Evolutionary conservation across 208 protist genomes (phyloP).

Genomic region (Hexamita inflata): DNA sequence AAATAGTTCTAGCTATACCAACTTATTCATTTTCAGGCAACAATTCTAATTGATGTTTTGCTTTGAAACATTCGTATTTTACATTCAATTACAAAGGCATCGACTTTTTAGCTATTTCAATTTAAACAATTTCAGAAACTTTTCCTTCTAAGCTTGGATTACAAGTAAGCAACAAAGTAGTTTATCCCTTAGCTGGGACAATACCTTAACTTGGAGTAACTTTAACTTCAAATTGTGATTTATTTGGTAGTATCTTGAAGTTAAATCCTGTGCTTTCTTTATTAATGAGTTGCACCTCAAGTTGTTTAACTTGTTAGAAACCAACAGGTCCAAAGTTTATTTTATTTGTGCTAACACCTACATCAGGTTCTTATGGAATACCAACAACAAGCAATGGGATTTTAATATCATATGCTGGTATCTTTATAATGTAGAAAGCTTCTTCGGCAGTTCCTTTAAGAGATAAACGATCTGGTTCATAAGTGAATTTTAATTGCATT

Average conservation of each 20-base stretch:
- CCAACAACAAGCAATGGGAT: conserved; percentile 13
- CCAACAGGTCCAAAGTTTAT: not conserved
- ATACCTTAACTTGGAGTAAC: not conserved
- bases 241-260: not conserved
- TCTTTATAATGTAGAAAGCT: conserved; percentile 6
- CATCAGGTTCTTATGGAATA: not conserved
- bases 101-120: conserved; percentile 3
- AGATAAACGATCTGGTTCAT: not conserved
- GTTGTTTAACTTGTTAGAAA: not conserved
- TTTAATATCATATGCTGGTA: not conserved
- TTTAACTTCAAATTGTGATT: not conserved
- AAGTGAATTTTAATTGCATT: not conserved
- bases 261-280: not conserved
- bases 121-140: not conserved
- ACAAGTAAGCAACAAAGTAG: not conserved
- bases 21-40: conserved; percentile 2
- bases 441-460: not conserved
- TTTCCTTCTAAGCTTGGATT: not conserved
- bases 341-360: conserved; percentile 7
- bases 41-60: conserved; percentile 16
- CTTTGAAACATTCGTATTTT: conserved; percentile 20
- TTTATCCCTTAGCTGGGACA: not conserved
- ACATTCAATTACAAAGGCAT: not conserved
- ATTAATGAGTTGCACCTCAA: not conserved
- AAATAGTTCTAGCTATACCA: not conserved